Evolutionary conservation across 73 alveolate genomes (phyloP).

Genomic region (Symbiodinium natans): DNA sequence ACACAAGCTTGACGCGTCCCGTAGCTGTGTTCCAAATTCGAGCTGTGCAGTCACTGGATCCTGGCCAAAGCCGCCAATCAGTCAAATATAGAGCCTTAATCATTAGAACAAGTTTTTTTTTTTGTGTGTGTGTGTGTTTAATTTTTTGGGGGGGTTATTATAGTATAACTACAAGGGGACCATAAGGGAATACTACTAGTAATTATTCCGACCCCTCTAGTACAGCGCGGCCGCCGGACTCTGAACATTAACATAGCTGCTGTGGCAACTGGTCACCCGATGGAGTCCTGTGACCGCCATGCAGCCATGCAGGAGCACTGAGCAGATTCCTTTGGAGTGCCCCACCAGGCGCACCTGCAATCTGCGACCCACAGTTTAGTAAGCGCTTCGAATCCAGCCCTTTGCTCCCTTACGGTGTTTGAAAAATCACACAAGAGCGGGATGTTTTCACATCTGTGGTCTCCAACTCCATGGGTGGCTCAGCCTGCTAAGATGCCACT

Average conservation of each 20-base stretch:
- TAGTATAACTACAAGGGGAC: too few relatives aligned
- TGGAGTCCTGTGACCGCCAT: slow-evolving; percentile 47
- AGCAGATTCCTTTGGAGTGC: not conserved
- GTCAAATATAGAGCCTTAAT: too few relatives aligned
- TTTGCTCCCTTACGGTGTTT: not conserved
- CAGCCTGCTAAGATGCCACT: too few relatives aligned
- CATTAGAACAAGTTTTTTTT: too few relatives aligned
- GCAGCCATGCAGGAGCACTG: slow-evolving; percentile 38
- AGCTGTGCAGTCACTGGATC: slow-evolving; percentile 38
- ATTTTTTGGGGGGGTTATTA: not conserved
- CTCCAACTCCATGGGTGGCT: too few relatives aligned
- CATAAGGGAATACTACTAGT: too few relatives aligned
- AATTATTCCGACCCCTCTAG: too few relatives aligned
- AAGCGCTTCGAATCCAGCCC: not conserved
- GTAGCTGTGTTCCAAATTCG: slow-evolving; percentile 57
- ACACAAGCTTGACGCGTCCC: slow-evolving; percentile 25
- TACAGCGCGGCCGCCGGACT: too few relatives aligned
- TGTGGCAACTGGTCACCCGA: too few relatives aligned
- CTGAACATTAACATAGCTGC: too few relatives aligned
- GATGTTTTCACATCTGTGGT: too few relatives aligned
- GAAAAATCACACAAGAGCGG: not conserved
- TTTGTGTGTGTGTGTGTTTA: not conserved
- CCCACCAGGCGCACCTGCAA: slow-evolving; percentile 45
- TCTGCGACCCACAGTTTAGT: not conserved
- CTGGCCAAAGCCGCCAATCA: not conserved